A percentile compares a stretch with the other conserved stretches of the same genome.
phyloP scores from a whole-genome alignment of 345 rosid species.

The Sonneratia caseolaris region DNA sequence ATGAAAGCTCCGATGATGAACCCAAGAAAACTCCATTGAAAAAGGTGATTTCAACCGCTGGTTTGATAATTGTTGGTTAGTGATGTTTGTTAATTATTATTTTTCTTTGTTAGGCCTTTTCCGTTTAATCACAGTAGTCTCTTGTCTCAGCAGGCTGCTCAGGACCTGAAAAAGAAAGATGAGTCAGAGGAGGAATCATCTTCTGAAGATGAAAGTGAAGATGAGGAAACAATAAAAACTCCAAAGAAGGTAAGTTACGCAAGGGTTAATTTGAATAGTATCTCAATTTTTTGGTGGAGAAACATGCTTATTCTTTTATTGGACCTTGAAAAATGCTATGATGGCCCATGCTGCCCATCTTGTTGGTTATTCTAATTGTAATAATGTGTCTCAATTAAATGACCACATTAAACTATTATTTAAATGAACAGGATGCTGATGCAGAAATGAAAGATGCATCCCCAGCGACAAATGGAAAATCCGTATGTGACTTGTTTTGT shows the following conservation, averaged over 20 bases:
- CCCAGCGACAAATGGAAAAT: conserved; percentile 18
- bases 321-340: neutral
- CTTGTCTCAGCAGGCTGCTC: conserved; percentile 1
- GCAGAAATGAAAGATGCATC: conserved; percentile 55
- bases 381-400: neutral
- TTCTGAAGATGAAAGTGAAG: conserved; percentile 35
- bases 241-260: conserved; percentile 26
- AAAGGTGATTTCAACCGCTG: neutral
- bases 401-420: neutral
- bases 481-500: conserved; percentile 15
- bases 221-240: conserved; percentile 33
- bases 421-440: conserved; percentile 34
- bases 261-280: neutral
- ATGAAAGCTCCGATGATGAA: conserved; percentile 18
- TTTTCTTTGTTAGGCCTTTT: neutral
- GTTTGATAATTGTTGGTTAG: neutral
- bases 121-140: neutral
- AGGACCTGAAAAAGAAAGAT: neutral
- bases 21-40: conserved; percentile 4
- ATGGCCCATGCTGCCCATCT: neutral
- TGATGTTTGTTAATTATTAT: neutral
- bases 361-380: neutral
- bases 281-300: no score
- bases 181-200: conserved; percentile 15
- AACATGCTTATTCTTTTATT: neutral